A percentile compares a stretch with the other conserved stretches of the same genome.
phyloP scores from a whole-genome alignment of 306 rosid species.

The Castanea mollissima region DNA sequence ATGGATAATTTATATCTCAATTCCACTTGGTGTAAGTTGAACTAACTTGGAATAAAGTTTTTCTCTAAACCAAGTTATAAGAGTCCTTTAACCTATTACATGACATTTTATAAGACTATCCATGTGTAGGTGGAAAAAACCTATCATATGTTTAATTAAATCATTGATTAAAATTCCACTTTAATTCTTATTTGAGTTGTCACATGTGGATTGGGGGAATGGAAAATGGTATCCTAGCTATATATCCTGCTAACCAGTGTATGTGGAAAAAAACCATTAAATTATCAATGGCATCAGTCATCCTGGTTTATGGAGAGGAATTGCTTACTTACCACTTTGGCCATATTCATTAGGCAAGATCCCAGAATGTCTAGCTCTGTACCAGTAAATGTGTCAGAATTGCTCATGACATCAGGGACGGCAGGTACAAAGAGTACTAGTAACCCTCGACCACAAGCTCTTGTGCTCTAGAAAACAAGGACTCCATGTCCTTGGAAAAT shows the following conservation, averaged over 20 bases:
- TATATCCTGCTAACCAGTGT: conserved; percentile 6
- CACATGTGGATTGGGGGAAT: conserved; percentile 24
- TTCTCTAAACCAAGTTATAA: too few relatives aligned
- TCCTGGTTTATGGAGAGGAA: conserved; percentile 13
- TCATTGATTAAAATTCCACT: too few relatives aligned
- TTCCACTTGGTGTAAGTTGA: too few relatives aligned
- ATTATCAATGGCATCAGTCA: too few relatives aligned
- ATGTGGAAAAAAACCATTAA: too few relatives aligned
- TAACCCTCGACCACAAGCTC: conserved; percentile 30
- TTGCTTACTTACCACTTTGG: too few relatives aligned
- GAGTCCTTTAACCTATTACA: too few relatives aligned
- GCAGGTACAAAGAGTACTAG: conserved; percentile 24
- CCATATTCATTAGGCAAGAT: too few relatives aligned
- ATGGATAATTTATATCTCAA: background rate
- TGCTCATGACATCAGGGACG: background rate
- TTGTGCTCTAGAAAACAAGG: conserved; percentile 25
- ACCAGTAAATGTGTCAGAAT: background rate
- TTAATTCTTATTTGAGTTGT: background rate
- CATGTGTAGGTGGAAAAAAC: too few relatives aligned
- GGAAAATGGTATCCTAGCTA: background rate
- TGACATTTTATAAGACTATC: too few relatives aligned
- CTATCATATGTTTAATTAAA: too few relatives aligned
- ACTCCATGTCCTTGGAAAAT: conserved; percentile 20
- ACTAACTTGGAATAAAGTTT: too few relatives aligned
- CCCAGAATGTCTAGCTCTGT: conserved; percentile 23